phyloP scores from a whole-genome alignment of 176 grass and related monocot genomes.

The Aegilops umbellulata region DNA sequence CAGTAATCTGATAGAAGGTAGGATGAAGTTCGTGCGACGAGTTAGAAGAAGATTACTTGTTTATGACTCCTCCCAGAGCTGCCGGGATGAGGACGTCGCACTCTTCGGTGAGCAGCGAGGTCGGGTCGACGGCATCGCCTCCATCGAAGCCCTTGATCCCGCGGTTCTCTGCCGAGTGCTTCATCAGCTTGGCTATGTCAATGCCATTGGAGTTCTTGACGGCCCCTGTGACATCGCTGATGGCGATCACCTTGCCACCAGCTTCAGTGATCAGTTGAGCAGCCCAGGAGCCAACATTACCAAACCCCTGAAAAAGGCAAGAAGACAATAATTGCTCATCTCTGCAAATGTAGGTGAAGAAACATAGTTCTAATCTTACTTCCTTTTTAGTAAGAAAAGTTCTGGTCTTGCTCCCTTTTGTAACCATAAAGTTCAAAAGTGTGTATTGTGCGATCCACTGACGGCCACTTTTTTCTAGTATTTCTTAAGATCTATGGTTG shows the following conservation, averaged over 20 bases:
- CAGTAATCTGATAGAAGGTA: not conserved
- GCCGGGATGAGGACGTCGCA: constrained; percentile 87
- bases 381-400: too few relatives aligned
- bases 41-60: constrained; percentile 39
- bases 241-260: constrained; percentile 71
- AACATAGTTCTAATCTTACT: not conserved
- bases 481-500: not conserved
- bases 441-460: not conserved
- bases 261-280: constrained; percentile 79
- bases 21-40: not conserved
- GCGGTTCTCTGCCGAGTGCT: constrained; percentile 49
- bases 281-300: constrained; percentile 93
- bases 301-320: constrained; percentile 66
- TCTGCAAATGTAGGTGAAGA: not conserved
- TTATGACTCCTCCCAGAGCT: constrained; percentile 83
- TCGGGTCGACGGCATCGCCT: constrained; percentile 55
- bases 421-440: not conserved
- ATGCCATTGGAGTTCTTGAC: constrained; percentile 77
- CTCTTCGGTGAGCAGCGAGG: constrained; percentile 71
- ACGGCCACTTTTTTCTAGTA: not conserved
- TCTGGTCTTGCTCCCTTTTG: not conserved
- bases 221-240: constrained; percentile 82
- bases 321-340: not conserved
- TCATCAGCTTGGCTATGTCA: constrained; percentile 59
- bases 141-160: constrained; percentile 74